These are phyloP conservation scores for Sporothrix dimorphospora DNA, from an alignment of 2,329 filamentous ascomycete species.

Conservation along the genomic window DNA sequence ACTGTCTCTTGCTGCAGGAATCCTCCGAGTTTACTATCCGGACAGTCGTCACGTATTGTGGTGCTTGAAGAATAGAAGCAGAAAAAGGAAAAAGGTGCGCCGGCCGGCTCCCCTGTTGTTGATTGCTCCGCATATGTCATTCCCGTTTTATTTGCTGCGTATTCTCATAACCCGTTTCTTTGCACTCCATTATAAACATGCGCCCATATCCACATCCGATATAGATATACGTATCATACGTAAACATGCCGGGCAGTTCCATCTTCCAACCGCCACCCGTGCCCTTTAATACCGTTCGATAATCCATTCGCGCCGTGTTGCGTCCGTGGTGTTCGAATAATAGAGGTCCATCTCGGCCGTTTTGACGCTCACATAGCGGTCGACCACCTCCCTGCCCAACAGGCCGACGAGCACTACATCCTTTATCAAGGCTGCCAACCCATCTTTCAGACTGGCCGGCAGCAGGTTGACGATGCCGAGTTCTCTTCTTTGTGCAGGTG, in stretches of 20 bases:
- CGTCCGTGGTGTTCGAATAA: constrained; percentile 47
- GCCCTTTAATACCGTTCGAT: constrained; percentile 63
- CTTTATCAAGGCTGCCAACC: constrained; percentile 53
- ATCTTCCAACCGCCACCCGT: not conserved
- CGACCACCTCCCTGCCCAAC: constrained; percentile 56
- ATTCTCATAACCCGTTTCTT: constrained; percentile 4
- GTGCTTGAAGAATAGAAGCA: not conserved
- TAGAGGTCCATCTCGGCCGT: constrained; percentile 58
- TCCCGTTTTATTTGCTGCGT: constrained; percentile 13
- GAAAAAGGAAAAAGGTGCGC: not conserved
- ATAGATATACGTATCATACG: not conserved
- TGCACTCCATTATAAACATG: constrained; percentile 1
- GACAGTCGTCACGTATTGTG: not conserved
- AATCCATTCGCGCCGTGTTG: constrained; percentile 60
- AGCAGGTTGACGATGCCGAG: constrained; percentile 59
- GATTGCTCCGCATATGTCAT: constrained; percentile 10
- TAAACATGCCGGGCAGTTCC: no score
- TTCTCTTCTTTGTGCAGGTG: constrained; percentile 49
- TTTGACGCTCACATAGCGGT: constrained; percentile 63
- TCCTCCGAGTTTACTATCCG: not conserved
- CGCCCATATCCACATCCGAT: constrained; percentile 17
- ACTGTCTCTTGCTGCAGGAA: no score
- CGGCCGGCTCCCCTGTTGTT: not conserved
- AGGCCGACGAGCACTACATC: constrained; percentile 52
- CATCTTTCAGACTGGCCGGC: constrained; percentile 58